phyloP scores from a whole-genome alignment of 2,329 filamentous ascomycete species.

The Colletotrichum graminicola region DNA sequence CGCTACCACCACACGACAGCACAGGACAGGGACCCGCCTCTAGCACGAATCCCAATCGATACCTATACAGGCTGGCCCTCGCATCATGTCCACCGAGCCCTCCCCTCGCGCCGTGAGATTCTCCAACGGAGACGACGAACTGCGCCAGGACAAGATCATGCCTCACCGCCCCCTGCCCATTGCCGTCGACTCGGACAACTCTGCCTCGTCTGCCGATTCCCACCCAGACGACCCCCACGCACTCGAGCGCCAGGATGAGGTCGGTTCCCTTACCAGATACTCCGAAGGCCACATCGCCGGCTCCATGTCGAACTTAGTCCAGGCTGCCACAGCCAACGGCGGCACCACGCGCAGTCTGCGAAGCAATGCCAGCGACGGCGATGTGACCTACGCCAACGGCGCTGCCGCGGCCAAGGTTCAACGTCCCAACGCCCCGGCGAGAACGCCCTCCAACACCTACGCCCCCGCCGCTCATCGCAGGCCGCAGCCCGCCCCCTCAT shows the following conservation, averaged over 20 bases:
- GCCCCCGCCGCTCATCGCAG: slow-evolving; percentile 74
- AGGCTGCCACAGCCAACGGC: slow-evolving; percentile 36
- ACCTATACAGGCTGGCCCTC: slow-evolving; percentile 19
- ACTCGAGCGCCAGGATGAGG: slow-evolving; percentile 63
- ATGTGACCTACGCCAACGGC: slow-evolving; percentile 46
- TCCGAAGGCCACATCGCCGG: slow-evolving; percentile 56
- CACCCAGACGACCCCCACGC: slow-evolving; percentile 58
- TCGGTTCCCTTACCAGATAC: slow-evolving; percentile 60
- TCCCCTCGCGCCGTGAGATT: slow-evolving; percentile 70
- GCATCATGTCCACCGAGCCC: slow-evolving; percentile 54
- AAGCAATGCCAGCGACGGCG: slow-evolving; percentile 46
- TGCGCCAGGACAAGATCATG: slow-evolving; percentile 57
- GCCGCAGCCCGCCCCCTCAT: slow-evolving; percentile 58
- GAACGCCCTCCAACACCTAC: slow-evolving; percentile 85
- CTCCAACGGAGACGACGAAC: slow-evolving; percentile 61
- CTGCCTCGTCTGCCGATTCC: slow-evolving; percentile 60
- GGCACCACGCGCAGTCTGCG: slow-evolving; percentile 39
- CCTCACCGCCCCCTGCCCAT: slow-evolving; percentile 52
- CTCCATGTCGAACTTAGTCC: slow-evolving; percentile 57
- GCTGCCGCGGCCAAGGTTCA: slow-evolving; percentile 62
- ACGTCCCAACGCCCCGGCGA: slow-evolving; percentile 75
- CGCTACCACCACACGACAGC: not conserved
- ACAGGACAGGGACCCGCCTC: not conserved
- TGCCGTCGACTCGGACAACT: slow-evolving; percentile 62
- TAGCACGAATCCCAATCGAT: slow-evolving; percentile 6